Base-by-base conservation (phyloP, 208 protist species). In the Naegleria lovaniensis region DNA sequence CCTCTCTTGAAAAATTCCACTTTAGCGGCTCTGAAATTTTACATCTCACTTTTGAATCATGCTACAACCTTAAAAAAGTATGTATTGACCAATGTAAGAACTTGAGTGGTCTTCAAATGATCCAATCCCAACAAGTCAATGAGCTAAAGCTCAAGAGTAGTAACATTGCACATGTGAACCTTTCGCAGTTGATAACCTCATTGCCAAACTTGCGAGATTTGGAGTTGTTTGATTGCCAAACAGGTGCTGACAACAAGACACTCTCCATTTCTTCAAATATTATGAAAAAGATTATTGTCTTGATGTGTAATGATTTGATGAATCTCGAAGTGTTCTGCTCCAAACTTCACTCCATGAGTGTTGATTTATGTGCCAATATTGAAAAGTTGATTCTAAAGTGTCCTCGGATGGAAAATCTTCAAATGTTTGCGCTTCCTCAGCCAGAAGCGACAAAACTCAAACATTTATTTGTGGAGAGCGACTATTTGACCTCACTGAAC, bases 141-240 rank as follows among this genome's bases (percentile, higher is more conserved):
- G 19, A 33, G 33, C 22, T 55, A 43, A n/a, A 52, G 52, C 19
- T 87, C 40, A 87, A 41, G 52, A 85, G 33, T 48, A 85, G 83
- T 51, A 85, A 16, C 84, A 87, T 52, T 39, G 33, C 19, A 43
- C 19, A 33, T 52, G 25, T 40, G 40, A 52, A 87, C 29, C 16
- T 48, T 55, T 52, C 19, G 13, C 29, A n/a, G 5, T 87, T 87
- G 40, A 87, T 40, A 87, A 87, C 22, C n/a, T n/a, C 83, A 85
- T 85, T 39, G 15, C 9, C 84, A 6, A 25, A 48, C 9, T 87
- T 87, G 33, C 16, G 39, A 38, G 40, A 87, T 25, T 33, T 87
- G 3, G 84, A 87, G 51, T 11, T 87, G 5, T 87, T 87, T 52
- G 84, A 87, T 87, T 87, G 38, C 11, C 38, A 55, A 52, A 52